Conservation (phyloP, 1,139 yeast genomes). For the Hansenula lynferdii region DNA sequence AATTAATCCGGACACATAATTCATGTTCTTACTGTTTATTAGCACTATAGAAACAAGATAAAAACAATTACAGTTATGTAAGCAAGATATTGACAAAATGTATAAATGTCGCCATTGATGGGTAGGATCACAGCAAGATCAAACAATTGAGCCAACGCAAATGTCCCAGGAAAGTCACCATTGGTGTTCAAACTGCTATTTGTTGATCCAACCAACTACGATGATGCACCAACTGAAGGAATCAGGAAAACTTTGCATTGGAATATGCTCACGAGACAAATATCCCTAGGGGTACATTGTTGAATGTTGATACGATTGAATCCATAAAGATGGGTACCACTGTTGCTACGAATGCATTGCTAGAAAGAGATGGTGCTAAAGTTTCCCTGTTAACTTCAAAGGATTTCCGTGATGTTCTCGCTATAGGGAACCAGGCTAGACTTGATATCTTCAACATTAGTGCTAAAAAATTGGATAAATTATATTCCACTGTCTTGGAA, state of each 20-base stretch:
- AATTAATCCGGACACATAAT: no score
- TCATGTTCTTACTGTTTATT: no score
- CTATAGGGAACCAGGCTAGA: constrained; percentile 70
- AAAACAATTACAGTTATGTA: no score
- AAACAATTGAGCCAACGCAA: constrained; percentile 25
- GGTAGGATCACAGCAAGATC: background rate
- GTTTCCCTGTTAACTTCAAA: constrained; percentile 62
- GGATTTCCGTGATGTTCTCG: constrained; percentile 59
- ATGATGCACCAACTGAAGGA: constrained; percentile 91
- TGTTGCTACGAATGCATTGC: constrained; percentile 69
- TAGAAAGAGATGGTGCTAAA: constrained; percentile 65
- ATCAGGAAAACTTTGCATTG: constrained; percentile 70
- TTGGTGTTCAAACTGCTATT: constrained; percentile 66
- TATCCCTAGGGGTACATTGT: constrained; percentile 46
- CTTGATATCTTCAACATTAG: constrained; percentile 51
- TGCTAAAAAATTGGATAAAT: constrained; percentile 51
- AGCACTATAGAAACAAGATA: no score
- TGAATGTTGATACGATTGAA: constrained; percentile 45
- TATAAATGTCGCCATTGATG: background rate
- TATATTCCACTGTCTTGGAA: constrained; percentile 61
- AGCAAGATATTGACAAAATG: background rate
- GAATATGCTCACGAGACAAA: constrained; percentile 45
- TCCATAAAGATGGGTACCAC: constrained; percentile 77
- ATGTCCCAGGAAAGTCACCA: constrained; percentile 20
- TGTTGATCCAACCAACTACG: constrained; percentile 81